Conservation (phyloP, 2,329 filamentous ascomycete genomes). For the Fusarium devonianum region DNA sequence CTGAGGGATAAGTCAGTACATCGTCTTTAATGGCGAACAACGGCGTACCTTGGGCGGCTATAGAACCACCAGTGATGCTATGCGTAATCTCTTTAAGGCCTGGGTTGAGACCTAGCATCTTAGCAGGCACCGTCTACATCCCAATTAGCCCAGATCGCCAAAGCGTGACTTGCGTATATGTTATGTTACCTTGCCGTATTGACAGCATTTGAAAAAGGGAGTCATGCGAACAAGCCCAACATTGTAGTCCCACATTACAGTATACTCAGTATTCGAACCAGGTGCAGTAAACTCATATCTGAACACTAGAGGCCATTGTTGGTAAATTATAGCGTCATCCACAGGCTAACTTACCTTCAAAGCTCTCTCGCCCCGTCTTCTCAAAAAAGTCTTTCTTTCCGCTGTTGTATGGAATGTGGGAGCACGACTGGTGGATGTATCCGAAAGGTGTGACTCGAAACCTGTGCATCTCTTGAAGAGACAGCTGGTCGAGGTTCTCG, state of each 20-base stretch:
- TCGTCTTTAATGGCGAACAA: background rate
- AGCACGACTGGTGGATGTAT: slow-evolving; percentile 66
- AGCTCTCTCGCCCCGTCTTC: slow-evolving; percentile 86
- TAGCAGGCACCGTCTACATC: slow-evolving; percentile 81
- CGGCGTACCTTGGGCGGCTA: slow-evolving; percentile 81
- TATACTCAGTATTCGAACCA: slow-evolving; percentile 70
- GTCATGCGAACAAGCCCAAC: slow-evolving; percentile 93
- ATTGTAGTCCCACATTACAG: slow-evolving; percentile 97
- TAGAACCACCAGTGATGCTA: slow-evolving; percentile 91
- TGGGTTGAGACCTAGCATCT: slow-evolving; percentile 78
- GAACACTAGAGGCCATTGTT: slow-evolving; percentile 33
- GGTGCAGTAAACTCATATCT: slow-evolving; percentile 78
- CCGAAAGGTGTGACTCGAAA: slow-evolving; percentile 74
- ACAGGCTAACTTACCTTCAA: slow-evolving; percentile 82
- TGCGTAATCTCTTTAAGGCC: slow-evolving; percentile 89
- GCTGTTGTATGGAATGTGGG: slow-evolving; percentile 92
- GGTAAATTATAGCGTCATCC: no score
- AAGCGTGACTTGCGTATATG: background rate
- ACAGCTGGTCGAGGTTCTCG: slow-evolving; percentile 67
- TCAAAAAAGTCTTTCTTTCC: slow-evolving; percentile 88
- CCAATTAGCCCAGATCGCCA: slow-evolving; percentile 20
- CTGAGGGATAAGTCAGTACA: slow-evolving; percentile 53
- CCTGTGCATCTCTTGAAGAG: slow-evolving; percentile 64
- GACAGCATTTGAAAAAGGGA: slow-evolving; percentile 90
- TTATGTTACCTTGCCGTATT: slow-evolving; percentile 78